Conservation (phyloP, 2,329 filamentous ascomycete species). For the Penicillium brevicompactum region DNA sequence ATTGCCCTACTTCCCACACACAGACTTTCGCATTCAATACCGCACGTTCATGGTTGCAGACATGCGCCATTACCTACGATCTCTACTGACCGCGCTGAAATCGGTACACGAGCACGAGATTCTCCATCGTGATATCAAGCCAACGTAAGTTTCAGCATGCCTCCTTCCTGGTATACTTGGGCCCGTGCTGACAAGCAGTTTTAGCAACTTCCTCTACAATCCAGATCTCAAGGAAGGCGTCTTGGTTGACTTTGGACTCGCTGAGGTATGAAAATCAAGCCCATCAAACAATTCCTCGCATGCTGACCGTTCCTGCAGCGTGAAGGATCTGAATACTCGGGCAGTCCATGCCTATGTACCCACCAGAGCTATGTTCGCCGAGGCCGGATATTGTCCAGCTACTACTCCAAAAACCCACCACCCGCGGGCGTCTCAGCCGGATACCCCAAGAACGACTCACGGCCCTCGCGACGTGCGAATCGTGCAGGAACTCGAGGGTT, state of each 20-base stretch:
- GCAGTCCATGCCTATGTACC: conserved; percentile 71
- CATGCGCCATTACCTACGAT: conserved; percentile 86
- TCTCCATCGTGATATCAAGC: conserved; percentile 93
- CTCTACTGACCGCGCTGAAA: conserved; percentile 79
- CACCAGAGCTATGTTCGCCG: conserved; percentile 65
- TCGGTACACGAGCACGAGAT: conserved; percentile 84
- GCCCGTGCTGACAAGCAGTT: conserved; percentile 6
- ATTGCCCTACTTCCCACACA: conserved; percentile 91
- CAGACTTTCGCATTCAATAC: conserved; percentile 90
- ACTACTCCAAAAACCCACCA: conserved; percentile 58
- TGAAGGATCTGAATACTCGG: conserved; percentile 53
- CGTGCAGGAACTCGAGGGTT: conserved; percentile 94
- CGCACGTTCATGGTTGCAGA: conserved; percentile 83
- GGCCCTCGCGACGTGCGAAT: conserved; percentile 87
- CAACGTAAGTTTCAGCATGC: conserved; percentile 58
- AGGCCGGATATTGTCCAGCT: conserved; percentile 55
- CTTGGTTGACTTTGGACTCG: conserved; percentile 97
- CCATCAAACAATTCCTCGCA: background rate
- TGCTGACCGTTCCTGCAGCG: conserved; percentile 40
- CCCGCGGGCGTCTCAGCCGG: conserved; percentile 56
- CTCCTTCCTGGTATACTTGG: background rate
- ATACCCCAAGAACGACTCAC: conserved; percentile 87
- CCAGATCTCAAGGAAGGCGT: conserved; percentile 75
- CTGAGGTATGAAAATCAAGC: conserved; percentile 58
- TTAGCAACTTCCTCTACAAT: conserved; percentile 86